Percentiles rank a stretch among this genome's conserved stretches.
Evolutionary conservation across 345 rosid species (phyloP).

Genomic region (Conringia planisiliqua): DNA sequence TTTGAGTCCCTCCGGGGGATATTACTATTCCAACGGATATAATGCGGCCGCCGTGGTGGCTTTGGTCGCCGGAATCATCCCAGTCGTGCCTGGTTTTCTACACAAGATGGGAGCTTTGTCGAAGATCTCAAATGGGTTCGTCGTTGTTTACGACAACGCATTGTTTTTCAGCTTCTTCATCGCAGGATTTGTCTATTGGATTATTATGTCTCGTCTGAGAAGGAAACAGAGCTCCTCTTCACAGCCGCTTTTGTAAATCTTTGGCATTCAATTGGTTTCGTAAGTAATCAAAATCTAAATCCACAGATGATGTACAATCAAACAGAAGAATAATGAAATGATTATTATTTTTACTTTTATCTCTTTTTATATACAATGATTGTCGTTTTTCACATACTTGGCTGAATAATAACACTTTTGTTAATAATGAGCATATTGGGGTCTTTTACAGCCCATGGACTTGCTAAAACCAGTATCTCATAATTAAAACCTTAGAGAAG

Average conservation of each 20-base stretch:
- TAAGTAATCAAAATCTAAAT: not conserved
- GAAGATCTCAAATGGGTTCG: constrained; percentile 37
- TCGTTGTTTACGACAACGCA: constrained; percentile 71
- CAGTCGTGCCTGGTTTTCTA: constrained; percentile 79
- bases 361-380: not conserved
- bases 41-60: constrained; percentile 61
- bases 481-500: no score
- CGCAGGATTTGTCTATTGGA: constrained; percentile 62
- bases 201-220: constrained; percentile 36
- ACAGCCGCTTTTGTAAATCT: constrained; percentile 49
- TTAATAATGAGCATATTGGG: no score
- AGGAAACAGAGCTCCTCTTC: constrained; percentile 37
- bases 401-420: not conserved
- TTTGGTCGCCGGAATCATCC: constrained; percentile 63
- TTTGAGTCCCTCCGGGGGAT: constrained; percentile 53
- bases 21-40: constrained; percentile 63
- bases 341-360: not conserved
- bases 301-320: not conserved
- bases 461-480: no score
- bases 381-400: not conserved
- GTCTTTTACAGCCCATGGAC: no score
- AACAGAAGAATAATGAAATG: constrained; percentile 2
- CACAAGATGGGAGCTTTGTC: constrained; percentile 61
- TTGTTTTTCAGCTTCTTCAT: constrained; percentile 84
- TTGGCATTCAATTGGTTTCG: not conserved